Base-by-base conservation (phyloP, 139 green algal genomes). In the Pleodorina starrii region DNA sequence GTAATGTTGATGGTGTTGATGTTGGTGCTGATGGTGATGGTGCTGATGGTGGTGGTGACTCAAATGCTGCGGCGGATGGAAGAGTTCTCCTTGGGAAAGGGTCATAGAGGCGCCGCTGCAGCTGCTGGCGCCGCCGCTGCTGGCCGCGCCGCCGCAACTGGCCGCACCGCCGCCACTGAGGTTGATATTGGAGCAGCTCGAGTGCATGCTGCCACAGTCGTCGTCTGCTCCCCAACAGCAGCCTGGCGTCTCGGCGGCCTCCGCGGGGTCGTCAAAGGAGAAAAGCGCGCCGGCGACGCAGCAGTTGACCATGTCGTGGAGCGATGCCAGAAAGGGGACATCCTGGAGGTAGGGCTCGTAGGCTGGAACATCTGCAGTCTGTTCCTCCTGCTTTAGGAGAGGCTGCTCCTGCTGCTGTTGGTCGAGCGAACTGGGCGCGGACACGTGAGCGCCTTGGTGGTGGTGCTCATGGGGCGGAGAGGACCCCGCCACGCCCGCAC, bases 311-410 rank as follows among this genome's bases (percentile, higher is more conserved):
- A 88, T 79, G 44, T n/a, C 3, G 19, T 79, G 4, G 2, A 88
- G 6, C 2, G n/a, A 40, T 7, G 66, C 19, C 0, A 88, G 19
- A 25, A 88, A 88, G 19, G 63, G 27, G 9, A 4, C 32, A 69
- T 88, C 82, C 0, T 50, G 32, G 25, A 88, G 7, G 82, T 71
- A 88, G n/a, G 82, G 82, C 66, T 88, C 82, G 32, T 66, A 77
- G 16, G 72, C 5, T n/a, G n/a, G n/a, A n/a, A n/a, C n/a, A n/a
- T n/a, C n/a, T n/a, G n/a, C n/a, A n/a, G n/a, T n/a, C n/a, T n/a
- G n/a, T n/a, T n/a, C n/a, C n/a, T n/a, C n/a, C 4, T 80, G 40
- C 12, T 80, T 6, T 23, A 17, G 66, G n/a, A 44, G 29, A 16
- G 9, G n/a, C 10, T 59, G 72, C 25, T 46, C 69, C 69, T 77